Evolutionary conservation across 352 stramenopile species (phyloP).

Genomic region (Globisporangium sylvaticum): DNA sequence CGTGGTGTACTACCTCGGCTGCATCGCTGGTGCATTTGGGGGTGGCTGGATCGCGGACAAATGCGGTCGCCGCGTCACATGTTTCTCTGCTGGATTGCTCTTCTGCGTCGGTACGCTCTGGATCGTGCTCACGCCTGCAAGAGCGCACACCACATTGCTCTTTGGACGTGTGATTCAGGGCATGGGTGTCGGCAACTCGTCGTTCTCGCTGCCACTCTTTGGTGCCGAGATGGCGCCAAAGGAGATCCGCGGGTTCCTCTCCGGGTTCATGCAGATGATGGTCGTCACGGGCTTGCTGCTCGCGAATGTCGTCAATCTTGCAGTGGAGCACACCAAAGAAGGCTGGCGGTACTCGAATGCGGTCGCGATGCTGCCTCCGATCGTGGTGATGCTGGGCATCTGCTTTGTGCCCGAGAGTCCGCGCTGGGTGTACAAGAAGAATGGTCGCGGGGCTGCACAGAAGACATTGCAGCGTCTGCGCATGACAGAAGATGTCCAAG

Average conservation of each 20-base stretch:
- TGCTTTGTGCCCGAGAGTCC: conserved; percentile 48
- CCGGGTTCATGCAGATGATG: conserved; percentile 42
- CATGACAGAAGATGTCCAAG: conserved; percentile 24
- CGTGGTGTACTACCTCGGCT: conserved; percentile 40
- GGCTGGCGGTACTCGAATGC: conserved; percentile 35
- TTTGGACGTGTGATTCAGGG: conserved; percentile 34
- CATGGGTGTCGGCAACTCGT: conserved; percentile 41
- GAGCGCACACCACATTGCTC: conserved; percentile 23
- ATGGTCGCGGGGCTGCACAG: conserved; percentile 27
- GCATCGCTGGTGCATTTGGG: conserved; percentile 27
- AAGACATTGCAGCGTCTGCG: conserved; percentile 26
- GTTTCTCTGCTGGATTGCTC: conserved; percentile 31
- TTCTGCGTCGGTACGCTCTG: conserved; percentile 37
- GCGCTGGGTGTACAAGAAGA: conserved; percentile 43
- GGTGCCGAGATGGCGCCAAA: conserved; percentile 40
- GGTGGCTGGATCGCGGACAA: conserved; percentile 30
- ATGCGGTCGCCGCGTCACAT: conserved; percentile 33
- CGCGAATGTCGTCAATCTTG: conserved; percentile 35
- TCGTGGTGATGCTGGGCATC: conserved; percentile 41
- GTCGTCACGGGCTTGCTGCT: conserved; percentile 35
- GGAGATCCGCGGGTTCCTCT: conserved; percentile 34
- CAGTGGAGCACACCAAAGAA: conserved; percentile 17
- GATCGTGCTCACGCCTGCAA: conserved; percentile 18
- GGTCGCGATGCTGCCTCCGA: conserved; percentile 25
- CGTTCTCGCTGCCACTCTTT: conserved; percentile 41